Evolutionary conservation across 2,329 filamentous ascomycete genomes (phyloP), one percentile per base, ranked within the genome.

Genomic region (Hirsutella minnesotensis): DNA sequence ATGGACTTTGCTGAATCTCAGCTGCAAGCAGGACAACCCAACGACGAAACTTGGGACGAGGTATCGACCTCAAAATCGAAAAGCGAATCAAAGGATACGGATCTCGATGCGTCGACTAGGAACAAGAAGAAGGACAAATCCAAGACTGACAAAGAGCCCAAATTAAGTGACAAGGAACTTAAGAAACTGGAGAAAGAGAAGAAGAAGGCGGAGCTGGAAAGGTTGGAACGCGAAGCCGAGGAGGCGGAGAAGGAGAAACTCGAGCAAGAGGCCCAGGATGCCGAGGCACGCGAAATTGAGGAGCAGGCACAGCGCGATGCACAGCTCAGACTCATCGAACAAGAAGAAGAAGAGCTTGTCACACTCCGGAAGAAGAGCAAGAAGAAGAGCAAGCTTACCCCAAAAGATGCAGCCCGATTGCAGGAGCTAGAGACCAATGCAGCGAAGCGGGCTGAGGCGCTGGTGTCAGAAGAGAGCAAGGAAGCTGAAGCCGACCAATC

Each of bases 181-280:
- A 67, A 69, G 51, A 70, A 70, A 51, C 67, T 71, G 19, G 69
- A 73, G 41, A 69, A 69, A 52, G 62, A 69, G 49, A 68, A 66
- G 53, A 64, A 62, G 24, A 66, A 67, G 51, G 59, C 59, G 13
- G 44, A 63, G 64, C 51, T 65, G 62, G 57, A 59, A 56, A 47
- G 51, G 31, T 48, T 53, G 4, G 53, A 54, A 22, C 47, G 51
- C 34, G 49, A 57, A 27, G 52, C 55, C 1, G 52, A 51, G 40
- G 47, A 53, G 36, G 53, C 55, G 30, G 58, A 53, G 44, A 59
- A 64, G 46, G 61, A 60, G 40, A 56, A 56, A 15, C 51, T 48
- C 29, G 46, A 49, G 16, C 48, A 47, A 36, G 53, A 57, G 47
- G 55, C 53, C 42, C 46, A 62, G 50, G 54, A 57, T 42, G 48